Percentiles rank a stretch among this genome's conserved stretches.
Evolutionary conservation across 1,284 basidiomycete genomes (phyloP).

Genomic region (Pseudozyma sp.): DNA sequence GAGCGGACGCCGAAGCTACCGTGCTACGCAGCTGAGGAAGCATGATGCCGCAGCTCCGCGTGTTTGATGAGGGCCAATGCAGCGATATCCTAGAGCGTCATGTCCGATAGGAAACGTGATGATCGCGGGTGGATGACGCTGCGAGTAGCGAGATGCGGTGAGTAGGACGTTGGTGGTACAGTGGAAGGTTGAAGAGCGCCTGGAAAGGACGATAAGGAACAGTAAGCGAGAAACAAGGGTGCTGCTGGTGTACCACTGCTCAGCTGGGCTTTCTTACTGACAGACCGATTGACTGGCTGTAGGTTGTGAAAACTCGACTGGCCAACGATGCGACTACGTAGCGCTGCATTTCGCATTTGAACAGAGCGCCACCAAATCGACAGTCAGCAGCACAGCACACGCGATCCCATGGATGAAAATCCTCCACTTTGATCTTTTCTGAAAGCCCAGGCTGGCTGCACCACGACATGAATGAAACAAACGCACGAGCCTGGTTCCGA

Average conservation of each 20-base stretch:
- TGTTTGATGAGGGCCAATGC: not conserved
- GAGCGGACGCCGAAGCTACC: slow-evolving; percentile 3
- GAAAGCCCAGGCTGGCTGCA: not conserved
- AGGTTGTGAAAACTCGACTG: slow-evolving; percentile 7
- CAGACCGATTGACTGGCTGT: not conserved
- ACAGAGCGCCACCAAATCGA: slow-evolving; percentile 6
- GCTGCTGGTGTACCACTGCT: no score
- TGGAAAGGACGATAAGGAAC: no score
- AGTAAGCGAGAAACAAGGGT: no score
- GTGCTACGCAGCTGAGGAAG: slow-evolving; percentile 13
- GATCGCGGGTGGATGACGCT: not conserved
- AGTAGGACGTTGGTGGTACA: no score
- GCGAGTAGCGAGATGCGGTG: no score
- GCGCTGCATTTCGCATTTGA: slow-evolving; percentile 11
- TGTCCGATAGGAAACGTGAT: slow-evolving; percentile 5
- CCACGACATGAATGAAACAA: not conserved
- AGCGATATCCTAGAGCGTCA: slow-evolving; percentile 5
- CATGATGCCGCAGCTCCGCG: slow-evolving; percentile 8
- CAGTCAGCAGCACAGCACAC: slow-evolving; percentile 4
- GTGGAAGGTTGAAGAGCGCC: no score
- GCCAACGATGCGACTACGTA: slow-evolving; percentile 14
- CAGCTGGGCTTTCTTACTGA: no score
- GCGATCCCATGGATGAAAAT: not conserved
- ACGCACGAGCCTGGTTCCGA: slow-evolving; percentile 5
- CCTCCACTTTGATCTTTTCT: slow-evolving; percentile 3